These are phyloP conservation scores for Pseudohalonectria lignicola DNA, from an alignment of 2,329 filamentous ascomycete species.

Conservation along the genomic window DNA sequence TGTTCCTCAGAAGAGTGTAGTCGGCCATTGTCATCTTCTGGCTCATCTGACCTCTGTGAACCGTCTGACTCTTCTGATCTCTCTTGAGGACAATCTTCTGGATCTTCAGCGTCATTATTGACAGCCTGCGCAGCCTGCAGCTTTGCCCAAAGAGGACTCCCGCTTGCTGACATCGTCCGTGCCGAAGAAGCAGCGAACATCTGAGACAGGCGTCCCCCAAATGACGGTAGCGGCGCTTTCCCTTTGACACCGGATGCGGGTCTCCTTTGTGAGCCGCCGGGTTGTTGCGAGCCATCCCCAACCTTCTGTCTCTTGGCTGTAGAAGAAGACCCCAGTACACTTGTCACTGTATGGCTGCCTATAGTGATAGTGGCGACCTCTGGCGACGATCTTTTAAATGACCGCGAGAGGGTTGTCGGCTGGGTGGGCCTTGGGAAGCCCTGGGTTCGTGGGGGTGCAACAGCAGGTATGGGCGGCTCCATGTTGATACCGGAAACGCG, in stretches of 20 bases:
- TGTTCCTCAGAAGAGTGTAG: too few species aligned
- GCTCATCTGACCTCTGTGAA: too few species aligned
- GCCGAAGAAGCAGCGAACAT: conserved; percentile 11
- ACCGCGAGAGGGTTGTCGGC: not conserved
- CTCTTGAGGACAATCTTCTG: too few species aligned
- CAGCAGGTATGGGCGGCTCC: conserved; percentile 20
- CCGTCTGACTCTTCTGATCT: too few species aligned
- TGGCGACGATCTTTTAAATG: conserved; percentile 40
- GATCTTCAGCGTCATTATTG: too few species aligned
- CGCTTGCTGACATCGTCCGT: too few species aligned
- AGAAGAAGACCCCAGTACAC: conserved; percentile 48
- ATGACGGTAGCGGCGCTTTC: conserved; percentile 10
- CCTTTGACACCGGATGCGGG: conserved; percentile 29
- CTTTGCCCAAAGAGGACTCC: too few species aligned
- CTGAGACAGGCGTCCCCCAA: conserved; percentile 10
- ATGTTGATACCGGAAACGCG: too few species aligned
- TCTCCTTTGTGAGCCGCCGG: conserved; percentile 33
- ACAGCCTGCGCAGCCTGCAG: too few species aligned
- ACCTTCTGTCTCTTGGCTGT: conserved; percentile 28
- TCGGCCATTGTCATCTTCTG: too few species aligned
- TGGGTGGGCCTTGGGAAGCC: conserved; percentile 13
- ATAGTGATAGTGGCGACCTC: conserved; percentile 68
- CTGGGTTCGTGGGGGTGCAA: conserved; percentile 17
- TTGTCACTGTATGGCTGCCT: conserved; percentile 55
- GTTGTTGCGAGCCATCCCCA: conserved; percentile 29